Conservation (phyloP, 108 stramenopile genomes). For the Heterococcus sp. region DNA sequence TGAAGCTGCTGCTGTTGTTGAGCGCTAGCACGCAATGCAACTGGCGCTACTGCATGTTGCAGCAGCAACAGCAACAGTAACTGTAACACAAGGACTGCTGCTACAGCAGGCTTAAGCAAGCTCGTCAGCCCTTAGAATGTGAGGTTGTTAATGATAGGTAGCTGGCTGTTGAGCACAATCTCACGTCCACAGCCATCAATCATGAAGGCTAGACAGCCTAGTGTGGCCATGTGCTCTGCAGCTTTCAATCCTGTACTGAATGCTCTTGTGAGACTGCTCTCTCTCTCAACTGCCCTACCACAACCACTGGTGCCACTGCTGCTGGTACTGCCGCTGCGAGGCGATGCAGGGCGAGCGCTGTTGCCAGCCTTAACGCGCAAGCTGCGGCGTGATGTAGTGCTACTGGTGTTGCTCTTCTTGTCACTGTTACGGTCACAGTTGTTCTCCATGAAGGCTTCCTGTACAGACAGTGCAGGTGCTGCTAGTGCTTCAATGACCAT, state of each 20-base stretch:
- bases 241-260: too few species aligned
- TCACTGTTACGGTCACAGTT: neutral
- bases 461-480: slow-evolving; percentile 44
- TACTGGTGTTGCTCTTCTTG: neutral
- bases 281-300: neutral
- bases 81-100: too few species aligned
- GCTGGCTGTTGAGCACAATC: neutral
- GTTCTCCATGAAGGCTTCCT: slow-evolving; percentile 7
- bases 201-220: neutral
- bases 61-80: too few species aligned
- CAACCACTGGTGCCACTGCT: neutral
- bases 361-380: neutral
- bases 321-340: too few species aligned
- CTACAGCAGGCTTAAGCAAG: too few species aligned
- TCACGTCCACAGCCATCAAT: neutral
- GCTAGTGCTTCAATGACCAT: slow-evolving; percentile 76
- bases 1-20: too few species aligned
- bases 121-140: too few species aligned
- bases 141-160: neutral
- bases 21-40: too few species aligned
- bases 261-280: neutral
- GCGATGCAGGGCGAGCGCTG: neutral
- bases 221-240: neutral
- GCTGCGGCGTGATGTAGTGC: neutral
- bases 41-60: too few species aligned